Conservation (phyloP, 1,139 yeast genomes). For the Zhuliangozyma blackwelliae region DNA sequence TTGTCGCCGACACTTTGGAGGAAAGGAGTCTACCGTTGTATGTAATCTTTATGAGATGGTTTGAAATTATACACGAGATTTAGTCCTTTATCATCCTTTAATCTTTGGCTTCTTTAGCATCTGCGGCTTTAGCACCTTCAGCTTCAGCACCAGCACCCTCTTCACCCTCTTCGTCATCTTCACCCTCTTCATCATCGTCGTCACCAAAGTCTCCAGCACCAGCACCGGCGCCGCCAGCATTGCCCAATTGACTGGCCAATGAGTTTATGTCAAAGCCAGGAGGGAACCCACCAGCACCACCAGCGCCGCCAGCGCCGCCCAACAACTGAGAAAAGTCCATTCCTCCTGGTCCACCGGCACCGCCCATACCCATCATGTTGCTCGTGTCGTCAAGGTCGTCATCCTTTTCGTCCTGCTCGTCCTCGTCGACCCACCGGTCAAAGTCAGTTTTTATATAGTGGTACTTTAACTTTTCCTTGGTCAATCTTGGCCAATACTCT, state of each 20-base stretch:
- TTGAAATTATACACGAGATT: conserved; percentile 2
- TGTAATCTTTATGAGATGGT: conserved; percentile 9
- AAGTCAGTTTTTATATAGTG: conserved; percentile 89
- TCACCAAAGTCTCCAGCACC: conserved; percentile 29
- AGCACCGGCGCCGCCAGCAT: conserved; percentile 30
- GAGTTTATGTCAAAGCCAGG: conserved; percentile 18
- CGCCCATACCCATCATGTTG: conserved; percentile 26
- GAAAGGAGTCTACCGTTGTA: conserved; percentile 2
- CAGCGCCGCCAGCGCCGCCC: conserved; percentile 25
- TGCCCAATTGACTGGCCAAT: conserved; percentile 18
- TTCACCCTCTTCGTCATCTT: conserved; percentile 7
- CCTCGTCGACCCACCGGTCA: conserved; percentile 96
- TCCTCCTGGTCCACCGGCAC: conserved; percentile 27
- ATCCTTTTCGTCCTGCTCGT: conserved; percentile 70
- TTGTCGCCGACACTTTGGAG: not conserved
- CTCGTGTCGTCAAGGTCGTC: conserved; percentile 43
- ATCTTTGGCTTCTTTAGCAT: no score
- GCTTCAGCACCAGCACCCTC: no score
- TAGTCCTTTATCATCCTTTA: not conserved
- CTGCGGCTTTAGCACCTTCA: no score
- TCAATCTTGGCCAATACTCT: conserved; percentile 92
- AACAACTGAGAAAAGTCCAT: conserved; percentile 12
- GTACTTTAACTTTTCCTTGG: conserved; percentile 65
- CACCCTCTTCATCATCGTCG: conserved; percentile 24
- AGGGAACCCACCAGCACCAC: conserved; percentile 22